Base-by-base conservation (phyloP, 306 rosid genomes). In the Vachellia pachyceras region DNA sequence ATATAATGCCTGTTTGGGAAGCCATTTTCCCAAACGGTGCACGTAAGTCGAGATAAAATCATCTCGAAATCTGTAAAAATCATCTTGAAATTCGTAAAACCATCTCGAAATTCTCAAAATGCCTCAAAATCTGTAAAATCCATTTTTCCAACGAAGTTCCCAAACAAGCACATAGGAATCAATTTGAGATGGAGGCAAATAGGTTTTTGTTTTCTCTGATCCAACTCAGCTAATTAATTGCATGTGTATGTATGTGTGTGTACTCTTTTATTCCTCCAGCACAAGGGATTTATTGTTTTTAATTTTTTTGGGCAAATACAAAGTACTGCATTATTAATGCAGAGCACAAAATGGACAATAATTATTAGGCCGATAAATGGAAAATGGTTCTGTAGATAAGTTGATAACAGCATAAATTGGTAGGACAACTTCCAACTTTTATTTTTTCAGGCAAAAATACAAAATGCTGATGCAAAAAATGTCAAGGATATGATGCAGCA, bases 271-370 rank as follows among this genome's bases (percentile, higher is more conserved):
- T 22, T 36, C 23, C 36, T 35, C 67, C 42, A 33, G 52, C 41
- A 29, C 54, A 33, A 40, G 23, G 29, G 52, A 20, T 50, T 3
- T 3, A 17, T 20, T 69, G 20, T 39, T 58, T 47, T 67, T 68
- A 47, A 45, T 64, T 84, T 42, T 57, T 29, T 61, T 40, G 61
- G 72, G 79, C 54, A 50, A 73, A 76, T 64, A 76, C 66, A n/a
- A 84, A 76, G 76, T 37, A 72, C 76, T 45, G 49, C 69, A 49
- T 25, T 75, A 23, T 52, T 54, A 44, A n/a, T n/a, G 72, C 86
- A 68, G 77, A 60, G n/a, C 17, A 69, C 61, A 39, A 61, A 25
- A 77, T 72, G 82, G 73, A 64, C 82, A 72, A n/a, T n/a, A 63
- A 70, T 33, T 55, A 72, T 64, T 36, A 54, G 8, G 67, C 18